Percentiles rank a stretch among this genome's conserved stretches.
Conservation (phyloP, 306 rosid species). For the Trichosanthes truncata region DNA sequence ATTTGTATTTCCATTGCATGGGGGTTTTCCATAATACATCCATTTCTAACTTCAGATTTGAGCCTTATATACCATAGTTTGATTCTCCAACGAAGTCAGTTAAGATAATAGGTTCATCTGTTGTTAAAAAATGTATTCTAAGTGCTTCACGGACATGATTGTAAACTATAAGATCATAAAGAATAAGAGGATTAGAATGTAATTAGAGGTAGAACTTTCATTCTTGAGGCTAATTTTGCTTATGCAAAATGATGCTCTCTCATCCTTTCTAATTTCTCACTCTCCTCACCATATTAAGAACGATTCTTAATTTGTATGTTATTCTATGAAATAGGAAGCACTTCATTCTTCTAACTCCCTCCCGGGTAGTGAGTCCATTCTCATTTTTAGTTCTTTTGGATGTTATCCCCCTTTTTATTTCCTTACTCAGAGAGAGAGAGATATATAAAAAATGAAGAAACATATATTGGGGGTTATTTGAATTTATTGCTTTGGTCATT, state of each 20-base stretch:
- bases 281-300: background rate
- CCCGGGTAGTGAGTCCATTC: background rate
- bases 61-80: background rate
- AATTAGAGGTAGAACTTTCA: background rate
- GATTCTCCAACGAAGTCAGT: background rate
- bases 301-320: background rate
- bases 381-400: background rate
- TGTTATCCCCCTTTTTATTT: background rate
- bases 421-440: background rate
- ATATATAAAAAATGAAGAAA: background rate
- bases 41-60: background rate
- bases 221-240: background rate
- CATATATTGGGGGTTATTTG: background rate
- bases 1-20: background rate
- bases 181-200: background rate
- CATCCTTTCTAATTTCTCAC: background rate
- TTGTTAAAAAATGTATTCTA: background rate
- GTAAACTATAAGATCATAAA: background rate
- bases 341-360: background rate
- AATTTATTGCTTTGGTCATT: background rate
- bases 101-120: too few relatives aligned
- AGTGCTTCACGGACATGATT: background rate
- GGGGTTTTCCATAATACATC: background rate
- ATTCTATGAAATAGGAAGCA: background rate
- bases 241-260: background rate